Conservation (phyloP, 371 early-diverging fungal genomes). For the Lichtheimia corymbifera region DNA sequence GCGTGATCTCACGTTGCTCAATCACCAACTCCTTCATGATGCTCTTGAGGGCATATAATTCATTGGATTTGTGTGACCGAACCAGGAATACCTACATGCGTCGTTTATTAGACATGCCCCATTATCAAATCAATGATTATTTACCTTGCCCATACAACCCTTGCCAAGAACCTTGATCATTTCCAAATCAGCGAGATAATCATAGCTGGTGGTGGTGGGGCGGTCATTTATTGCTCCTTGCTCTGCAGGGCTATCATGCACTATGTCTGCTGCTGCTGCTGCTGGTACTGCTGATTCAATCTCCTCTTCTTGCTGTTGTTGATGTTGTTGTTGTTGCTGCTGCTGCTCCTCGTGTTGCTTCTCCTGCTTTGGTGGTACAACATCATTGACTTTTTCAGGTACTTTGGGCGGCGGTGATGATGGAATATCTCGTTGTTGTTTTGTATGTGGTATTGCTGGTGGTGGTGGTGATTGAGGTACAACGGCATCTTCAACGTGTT, state of each 20-base stretch:
- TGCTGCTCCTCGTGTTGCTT: not conserved
- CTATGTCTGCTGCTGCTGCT: not conserved
- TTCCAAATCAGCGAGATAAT: constrained; percentile 57
- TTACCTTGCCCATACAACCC: constrained; percentile 82
- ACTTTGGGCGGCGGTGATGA: not conserved
- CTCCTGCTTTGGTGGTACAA: not conserved
- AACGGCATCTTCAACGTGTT: constrained; percentile 1
- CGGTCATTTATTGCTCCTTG: not conserved
- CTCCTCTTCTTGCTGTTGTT: not conserved
- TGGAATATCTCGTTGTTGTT: not conserved
- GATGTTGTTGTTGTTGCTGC: not conserved
- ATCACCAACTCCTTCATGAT: constrained; percentile 92
- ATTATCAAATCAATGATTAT: not conserved
- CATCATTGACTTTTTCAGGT: not conserved
- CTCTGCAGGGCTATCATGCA: not conserved
- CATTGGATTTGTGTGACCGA: constrained; percentile 46
- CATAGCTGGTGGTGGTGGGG: constrained; percentile 2
- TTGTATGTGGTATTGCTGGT: not conserved
- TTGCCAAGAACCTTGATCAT: constrained; percentile 70
- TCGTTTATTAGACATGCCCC: constrained; percentile 55
- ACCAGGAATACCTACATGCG: constrained; percentile 89
- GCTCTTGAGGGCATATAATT: constrained; percentile 93
- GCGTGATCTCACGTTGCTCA: constrained; percentile 88
- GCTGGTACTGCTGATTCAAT: not conserved
- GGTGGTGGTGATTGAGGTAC: constrained; percentile 4